These are phyloP conservation scores for Botryotinia globosa DNA, from an alignment of 2,329 filamentous ascomycete genomes.

Conservation along the genomic window DNA sequence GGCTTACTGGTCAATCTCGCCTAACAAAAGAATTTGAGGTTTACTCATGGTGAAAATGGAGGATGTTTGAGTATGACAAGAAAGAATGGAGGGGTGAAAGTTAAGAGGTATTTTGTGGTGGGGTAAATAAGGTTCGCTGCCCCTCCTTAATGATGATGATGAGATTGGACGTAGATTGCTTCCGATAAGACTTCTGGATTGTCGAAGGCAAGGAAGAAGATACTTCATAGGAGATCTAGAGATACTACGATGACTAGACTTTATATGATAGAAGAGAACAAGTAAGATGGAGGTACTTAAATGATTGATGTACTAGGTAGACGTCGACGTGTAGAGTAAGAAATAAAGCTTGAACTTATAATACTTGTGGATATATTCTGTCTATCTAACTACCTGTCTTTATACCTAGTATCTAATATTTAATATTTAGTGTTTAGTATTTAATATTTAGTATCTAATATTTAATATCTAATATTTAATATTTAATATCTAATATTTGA, in stretches of 20 bases:
- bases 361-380: neutral
- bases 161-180: neutral
- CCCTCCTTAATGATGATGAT: constrained; percentile 28
- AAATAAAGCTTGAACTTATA: neutral
- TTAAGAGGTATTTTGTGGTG: constrained; percentile 24
- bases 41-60: constrained; percentile 40
- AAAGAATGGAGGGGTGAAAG: constrained; percentile 6
- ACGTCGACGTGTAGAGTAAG: neutral
- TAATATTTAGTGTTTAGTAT: too few relatives aligned
- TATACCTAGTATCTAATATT: too few relatives aligned
- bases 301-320: neutral
- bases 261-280: neutral
- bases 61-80: neutral
- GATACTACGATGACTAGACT: neutral
- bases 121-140: constrained; percentile 30
- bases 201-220: constrained; percentile 2
- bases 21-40: constrained; percentile 61
- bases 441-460: too few relatives aligned
- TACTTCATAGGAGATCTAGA: neutral
- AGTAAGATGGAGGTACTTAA: neutral
- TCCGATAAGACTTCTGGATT: neutral
- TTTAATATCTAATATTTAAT: too few relatives aligned
- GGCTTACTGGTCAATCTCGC: constrained; percentile 61
- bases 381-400: too few relatives aligned
- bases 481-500: too few relatives aligned